These are phyloP conservation scores for Candida sanyiensis DNA, from an alignment of 805 yeast species.

Conservation along the genomic window DNA sequence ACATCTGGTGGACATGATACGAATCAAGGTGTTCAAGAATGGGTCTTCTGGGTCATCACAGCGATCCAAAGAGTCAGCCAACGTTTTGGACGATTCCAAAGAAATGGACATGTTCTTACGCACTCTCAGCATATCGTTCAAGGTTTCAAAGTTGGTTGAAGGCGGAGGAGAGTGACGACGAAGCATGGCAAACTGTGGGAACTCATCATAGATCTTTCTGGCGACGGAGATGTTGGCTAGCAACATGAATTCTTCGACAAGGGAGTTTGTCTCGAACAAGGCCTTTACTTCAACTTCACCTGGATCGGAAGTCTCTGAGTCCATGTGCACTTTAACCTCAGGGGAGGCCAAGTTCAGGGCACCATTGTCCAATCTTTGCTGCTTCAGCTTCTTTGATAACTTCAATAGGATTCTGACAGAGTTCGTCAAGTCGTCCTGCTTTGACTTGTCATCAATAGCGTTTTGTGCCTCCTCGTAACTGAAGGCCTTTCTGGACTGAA, in stretches of 20 bases:
- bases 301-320: constrained; percentile 95
- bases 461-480: constrained; percentile 91
- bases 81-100: constrained; percentile 78
- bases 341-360: constrained; percentile 96
- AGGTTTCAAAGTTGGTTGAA: constrained; percentile 79
- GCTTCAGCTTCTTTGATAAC: constrained; percentile 80
- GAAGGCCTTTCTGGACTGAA: constrained; percentile 88
- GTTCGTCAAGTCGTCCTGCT: constrained; percentile 77
- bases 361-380: constrained; percentile 86
- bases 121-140: constrained; percentile 83
- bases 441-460: constrained; percentile 73
- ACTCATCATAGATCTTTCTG: constrained; percentile 81
- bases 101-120: constrained; percentile 73
- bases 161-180: constrained; percentile 99
- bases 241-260: constrained; percentile 98
- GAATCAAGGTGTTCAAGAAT: constrained; percentile 84
- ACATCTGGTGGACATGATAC: constrained; percentile 97
- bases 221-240: constrained; percentile 96
- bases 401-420: constrained; percentile 80
- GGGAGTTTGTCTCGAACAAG: constrained; percentile 83
- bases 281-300: constrained; percentile 90
- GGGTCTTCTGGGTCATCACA: constrained; percentile 80
- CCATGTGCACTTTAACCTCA: constrained; percentile 95
- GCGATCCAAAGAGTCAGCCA: constrained; percentile 89
- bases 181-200: constrained; percentile 97